A percentile compares a stretch with the other conserved stretches of the same genome.
phyloP scores from a whole-genome alignment of 352 stramenopile species.

The Globisporangium splendens region DNA sequence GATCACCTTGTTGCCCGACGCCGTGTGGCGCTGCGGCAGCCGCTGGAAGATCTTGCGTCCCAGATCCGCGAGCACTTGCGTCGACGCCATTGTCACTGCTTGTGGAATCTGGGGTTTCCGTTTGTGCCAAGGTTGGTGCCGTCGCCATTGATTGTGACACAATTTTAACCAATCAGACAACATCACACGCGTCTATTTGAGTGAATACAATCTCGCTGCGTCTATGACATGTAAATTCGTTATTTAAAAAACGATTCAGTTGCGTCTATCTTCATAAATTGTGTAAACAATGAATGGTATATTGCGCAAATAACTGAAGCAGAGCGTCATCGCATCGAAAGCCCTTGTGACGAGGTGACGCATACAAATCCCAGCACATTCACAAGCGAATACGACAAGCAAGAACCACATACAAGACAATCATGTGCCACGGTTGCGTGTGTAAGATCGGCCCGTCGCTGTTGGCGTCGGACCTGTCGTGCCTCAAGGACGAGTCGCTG shows the following conservation, averaged over 20 bases:
- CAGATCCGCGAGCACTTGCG: slow-evolving; percentile 73
- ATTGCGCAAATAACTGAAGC: too few relatives aligned
- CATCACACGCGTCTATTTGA: not conserved
- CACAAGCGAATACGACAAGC: not conserved
- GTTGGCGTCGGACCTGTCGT: slow-evolving; percentile 93
- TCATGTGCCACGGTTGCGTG: slow-evolving; percentile 76
- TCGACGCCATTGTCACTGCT: slow-evolving; percentile 26
- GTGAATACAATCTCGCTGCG: not conserved
- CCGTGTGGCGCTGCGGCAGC: slow-evolving; percentile 72
- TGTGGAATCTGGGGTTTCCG: not conserved
- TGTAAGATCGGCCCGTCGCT: slow-evolving; percentile 93
- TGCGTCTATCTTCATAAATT: not conserved
- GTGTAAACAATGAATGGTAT: too few relatives aligned
- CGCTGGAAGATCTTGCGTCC: slow-evolving; percentile 88
- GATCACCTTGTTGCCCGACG: slow-evolving; percentile 87
- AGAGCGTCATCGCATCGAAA: too few relatives aligned
- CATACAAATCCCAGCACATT: too few relatives aligned
- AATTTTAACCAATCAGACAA: slow-evolving; percentile 4
- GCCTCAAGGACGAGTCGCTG: slow-evolving; percentile 88
- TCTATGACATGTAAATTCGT: too few relatives aligned
- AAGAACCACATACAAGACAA: slow-evolving; percentile 1
- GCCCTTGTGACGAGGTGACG: too few relatives aligned
- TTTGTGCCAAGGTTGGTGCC: slow-evolving; percentile 5
- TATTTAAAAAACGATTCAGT: too few relatives aligned
- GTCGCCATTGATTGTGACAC: slow-evolving; percentile 11